Evolutionary conservation across 2,329 filamentous ascomycete species (phyloP).

Genomic region (Botrytis sinoallii): DNA sequence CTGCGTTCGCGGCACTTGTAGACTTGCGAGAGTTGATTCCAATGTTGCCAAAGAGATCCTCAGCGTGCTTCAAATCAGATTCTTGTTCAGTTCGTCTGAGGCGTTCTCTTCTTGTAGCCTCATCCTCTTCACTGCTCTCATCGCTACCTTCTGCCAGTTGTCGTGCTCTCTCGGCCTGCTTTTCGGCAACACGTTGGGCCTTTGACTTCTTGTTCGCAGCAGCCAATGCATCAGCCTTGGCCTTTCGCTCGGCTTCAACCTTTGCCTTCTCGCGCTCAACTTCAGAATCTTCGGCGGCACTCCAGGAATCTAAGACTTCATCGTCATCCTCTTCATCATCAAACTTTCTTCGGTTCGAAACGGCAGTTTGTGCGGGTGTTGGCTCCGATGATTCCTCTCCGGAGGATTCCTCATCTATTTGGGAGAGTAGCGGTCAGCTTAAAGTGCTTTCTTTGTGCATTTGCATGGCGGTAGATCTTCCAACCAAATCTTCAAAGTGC

Average conservation of each 20-base stretch:
- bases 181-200: slow-evolving; percentile 79
- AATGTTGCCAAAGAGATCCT: slow-evolving; percentile 82
- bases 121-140: slow-evolving; percentile 63
- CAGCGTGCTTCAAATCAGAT: slow-evolving; percentile 81
- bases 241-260: slow-evolving; percentile 81
- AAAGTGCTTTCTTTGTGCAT: slow-evolving; percentile 22
- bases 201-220: slow-evolving; percentile 90
- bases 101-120: slow-evolving; percentile 70
- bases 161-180: slow-evolving; percentile 56
- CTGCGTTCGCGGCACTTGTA: slow-evolving; percentile 60
- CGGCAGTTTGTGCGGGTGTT: slow-evolving; percentile 40
- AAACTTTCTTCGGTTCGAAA: slow-evolving; percentile 59
- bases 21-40: slow-evolving; percentile 66
- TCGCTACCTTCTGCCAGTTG: slow-evolving; percentile 55
- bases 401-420: slow-evolving; percentile 37
- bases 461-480: slow-evolving; percentile 25
- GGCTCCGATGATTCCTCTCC: slow-evolving; percentile 47
- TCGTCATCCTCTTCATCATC: slow-evolving; percentile 85
- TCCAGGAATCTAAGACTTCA: slow-evolving; percentile 87
- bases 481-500: slow-evolving; percentile 19
- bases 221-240: slow-evolving; percentile 83
- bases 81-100: slow-evolving; percentile 80
- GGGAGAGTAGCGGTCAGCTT: slow-evolving; percentile 35
- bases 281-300: slow-evolving; percentile 94
- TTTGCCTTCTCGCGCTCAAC: slow-evolving; percentile 92